Evolutionary conservation across 352 stramenopile species (phyloP).

Genomic region (Pythium inflatum): DNA sequence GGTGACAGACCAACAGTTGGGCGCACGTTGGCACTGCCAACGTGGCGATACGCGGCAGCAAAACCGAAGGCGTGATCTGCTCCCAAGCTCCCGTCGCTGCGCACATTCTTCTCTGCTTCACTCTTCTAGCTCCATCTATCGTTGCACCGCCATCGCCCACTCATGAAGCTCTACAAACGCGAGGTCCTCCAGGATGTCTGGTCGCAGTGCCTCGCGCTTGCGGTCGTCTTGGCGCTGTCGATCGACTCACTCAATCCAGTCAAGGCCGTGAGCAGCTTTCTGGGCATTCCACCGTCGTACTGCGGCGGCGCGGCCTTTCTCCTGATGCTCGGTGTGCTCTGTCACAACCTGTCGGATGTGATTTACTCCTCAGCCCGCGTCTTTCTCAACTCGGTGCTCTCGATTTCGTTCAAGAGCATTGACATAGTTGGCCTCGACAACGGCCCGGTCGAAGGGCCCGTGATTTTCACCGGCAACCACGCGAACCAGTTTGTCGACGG

Average conservation of each 20-base stretch:
- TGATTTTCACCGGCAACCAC: slow-evolving; percentile 98
- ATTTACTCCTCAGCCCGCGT: slow-evolving; percentile 84
- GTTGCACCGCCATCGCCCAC: not conserved
- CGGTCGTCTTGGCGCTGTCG: slow-evolving; percentile 75
- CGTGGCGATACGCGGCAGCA: too few relatives aligned
- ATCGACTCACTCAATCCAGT: slow-evolving; percentile 89
- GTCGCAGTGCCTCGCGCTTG: slow-evolving; percentile 81
- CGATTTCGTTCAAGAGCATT: slow-evolving; percentile 98
- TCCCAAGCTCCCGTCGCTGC: not conserved
- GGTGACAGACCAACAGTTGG: too few relatives aligned
- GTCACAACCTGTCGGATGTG: slow-evolving; percentile 77
- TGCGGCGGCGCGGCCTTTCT: slow-evolving; percentile 63
- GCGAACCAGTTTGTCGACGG: slow-evolving; percentile 99
- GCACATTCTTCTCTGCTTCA: not conserved
- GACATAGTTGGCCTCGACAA: slow-evolving; percentile 97
- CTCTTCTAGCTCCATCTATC: not conserved
- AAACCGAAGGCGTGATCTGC: too few relatives aligned
- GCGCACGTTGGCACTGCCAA: too few relatives aligned
- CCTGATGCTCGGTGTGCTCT: slow-evolving; percentile 73
- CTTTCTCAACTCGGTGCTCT: slow-evolving; percentile 98
- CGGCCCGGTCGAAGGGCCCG: slow-evolving; percentile 94
- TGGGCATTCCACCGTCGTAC: slow-evolving; percentile 71
- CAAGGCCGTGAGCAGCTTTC: slow-evolving; percentile 78
- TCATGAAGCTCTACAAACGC: slow-evolving; percentile 77
- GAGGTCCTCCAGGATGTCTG: slow-evolving; percentile 84